Evolutionary conservation across 208 protist species (phyloP), one percentile per base, ranked within the genome.

Genomic region (Leishmania tarentolae): DNA sequence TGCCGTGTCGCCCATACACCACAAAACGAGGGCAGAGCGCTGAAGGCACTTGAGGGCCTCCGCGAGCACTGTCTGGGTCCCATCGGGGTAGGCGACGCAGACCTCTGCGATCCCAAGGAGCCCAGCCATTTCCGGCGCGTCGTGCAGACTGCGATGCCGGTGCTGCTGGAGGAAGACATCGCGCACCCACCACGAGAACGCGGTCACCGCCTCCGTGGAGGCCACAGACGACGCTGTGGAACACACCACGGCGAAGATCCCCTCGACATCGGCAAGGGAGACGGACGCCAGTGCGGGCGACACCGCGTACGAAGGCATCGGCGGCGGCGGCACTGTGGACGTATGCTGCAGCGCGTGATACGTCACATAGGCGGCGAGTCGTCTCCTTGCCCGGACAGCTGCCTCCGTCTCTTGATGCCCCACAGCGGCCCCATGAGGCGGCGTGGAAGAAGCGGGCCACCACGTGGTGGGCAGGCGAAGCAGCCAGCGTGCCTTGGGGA

Each of bases 11-110:
- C 76, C 75, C 24, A 28, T 50, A 24, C 76, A 40, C 80, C 80
- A 87, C 59, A 90, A 50, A 44, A 81, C 50, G 28, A 50, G 35
- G 4, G 84, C 66, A 50, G 82, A 83, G 59, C 83, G 82, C 47
- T 81, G 61, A 1, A 94, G 76, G 47, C 83, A 89, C 77, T 82
- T 82, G 65, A 94, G 68, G 1, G 83, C 82, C 66, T 92, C 84
- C 3, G 86, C 82, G 15, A 94, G 76, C 5, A 92, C 75, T 19
- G 80, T 88, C 76, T 81, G 82, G 3, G 87, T 90, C 42, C 87
- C 87, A 59, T 83, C 84, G 17, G 82, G 71, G 76, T 78, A 77
- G 28, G 47, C 72, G 13, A 88, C 61, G 68, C 79, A 86, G 44
- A 82, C 78, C 76, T 87, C 87, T n/a, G 84, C 84, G 28, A 90